Conservation (phyloP, 768 basidiomycete species). For the Leccinum barrowsii region DNA sequence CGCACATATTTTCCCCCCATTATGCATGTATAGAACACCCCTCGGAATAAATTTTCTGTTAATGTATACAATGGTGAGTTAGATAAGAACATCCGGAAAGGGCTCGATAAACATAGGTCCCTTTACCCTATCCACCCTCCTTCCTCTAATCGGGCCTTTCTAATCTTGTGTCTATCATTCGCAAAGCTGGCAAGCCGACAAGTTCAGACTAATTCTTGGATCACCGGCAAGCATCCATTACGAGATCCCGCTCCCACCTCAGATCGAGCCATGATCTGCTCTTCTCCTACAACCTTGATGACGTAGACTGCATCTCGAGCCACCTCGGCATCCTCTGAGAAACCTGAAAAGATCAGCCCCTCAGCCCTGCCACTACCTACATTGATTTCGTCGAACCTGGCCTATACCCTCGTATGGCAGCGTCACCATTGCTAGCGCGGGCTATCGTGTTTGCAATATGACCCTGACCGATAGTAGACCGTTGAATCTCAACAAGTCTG, state of each 20-base stretch:
- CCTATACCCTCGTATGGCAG: background rate
- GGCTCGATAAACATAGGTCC: background rate
- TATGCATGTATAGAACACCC: too few relatives aligned
- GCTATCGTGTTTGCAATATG: constrained; percentile 5
- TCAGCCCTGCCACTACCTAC: too few relatives aligned
- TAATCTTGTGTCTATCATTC: constrained; percentile 30
- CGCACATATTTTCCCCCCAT: background rate
- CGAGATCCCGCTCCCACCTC: too few relatives aligned
- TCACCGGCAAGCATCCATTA: too few relatives aligned
- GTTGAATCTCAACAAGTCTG: background rate
- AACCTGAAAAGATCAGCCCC: too few relatives aligned
- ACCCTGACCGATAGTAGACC: constrained; percentile 6
- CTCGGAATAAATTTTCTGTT: too few relatives aligned
- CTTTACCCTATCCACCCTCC: background rate
- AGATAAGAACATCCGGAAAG: background rate
- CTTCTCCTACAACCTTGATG: too few relatives aligned
- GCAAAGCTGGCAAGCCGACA: constrained; percentile 29
- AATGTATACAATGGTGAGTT: too few relatives aligned
- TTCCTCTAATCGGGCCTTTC: constrained; percentile 4
- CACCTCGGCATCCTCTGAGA: too few relatives aligned
- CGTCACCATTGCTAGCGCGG: background rate
- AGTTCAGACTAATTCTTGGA: constrained; percentile 1
- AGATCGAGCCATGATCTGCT: too few relatives aligned
- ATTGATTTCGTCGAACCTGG: too few relatives aligned
- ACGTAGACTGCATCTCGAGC: too few relatives aligned